These are phyloP conservation scores for Kwoniella newhampshirensis DNA, from an alignment of 768 basidiomycete species.

Conservation along the genomic window DNA sequence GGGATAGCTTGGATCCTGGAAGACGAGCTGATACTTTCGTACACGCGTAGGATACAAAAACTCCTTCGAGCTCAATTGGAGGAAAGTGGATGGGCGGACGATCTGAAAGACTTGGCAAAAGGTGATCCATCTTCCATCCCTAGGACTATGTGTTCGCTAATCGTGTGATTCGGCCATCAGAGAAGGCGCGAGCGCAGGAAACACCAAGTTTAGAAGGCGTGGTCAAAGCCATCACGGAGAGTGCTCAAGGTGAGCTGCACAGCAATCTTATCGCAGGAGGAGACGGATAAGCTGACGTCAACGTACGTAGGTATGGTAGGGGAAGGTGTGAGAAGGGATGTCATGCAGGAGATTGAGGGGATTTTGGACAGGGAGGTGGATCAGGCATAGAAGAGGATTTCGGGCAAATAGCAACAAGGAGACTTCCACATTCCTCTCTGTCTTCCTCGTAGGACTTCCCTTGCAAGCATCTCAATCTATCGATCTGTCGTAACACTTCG, in stretches of 20 bases:
- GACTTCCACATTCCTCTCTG: not conserved
- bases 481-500: too few relatives aligned
- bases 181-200: constrained; percentile 38
- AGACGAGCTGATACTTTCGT: not conserved
- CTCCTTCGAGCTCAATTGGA: constrained; percentile 26
- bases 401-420: not conserved
- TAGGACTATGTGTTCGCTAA: too few relatives aligned
- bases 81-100: constrained; percentile 44
- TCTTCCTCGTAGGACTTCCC: too few relatives aligned
- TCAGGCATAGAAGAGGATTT: too few relatives aligned
- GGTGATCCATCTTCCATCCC: constrained; percentile 15
- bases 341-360: constrained; percentile 40
- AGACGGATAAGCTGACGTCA: too few relatives aligned
- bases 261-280: not conserved
- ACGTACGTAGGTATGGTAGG: constrained; percentile 27
- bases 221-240: constrained; percentile 27
- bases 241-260: constrained; percentile 31
- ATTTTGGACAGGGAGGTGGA: constrained; percentile 45
- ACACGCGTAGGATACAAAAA: constrained; percentile 30
- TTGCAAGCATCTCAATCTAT: too few relatives aligned
- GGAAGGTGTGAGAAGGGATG: constrained; percentile 20
- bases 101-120: constrained; percentile 46
- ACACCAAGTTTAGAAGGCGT: constrained; percentile 35
- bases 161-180: constrained; percentile 9
- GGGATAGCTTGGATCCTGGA: too few relatives aligned